These are phyloP conservation scores for Halteria grandinella DNA, from an alignment of 73 alveolate genomes.

Conservation along the genomic window DNA sequence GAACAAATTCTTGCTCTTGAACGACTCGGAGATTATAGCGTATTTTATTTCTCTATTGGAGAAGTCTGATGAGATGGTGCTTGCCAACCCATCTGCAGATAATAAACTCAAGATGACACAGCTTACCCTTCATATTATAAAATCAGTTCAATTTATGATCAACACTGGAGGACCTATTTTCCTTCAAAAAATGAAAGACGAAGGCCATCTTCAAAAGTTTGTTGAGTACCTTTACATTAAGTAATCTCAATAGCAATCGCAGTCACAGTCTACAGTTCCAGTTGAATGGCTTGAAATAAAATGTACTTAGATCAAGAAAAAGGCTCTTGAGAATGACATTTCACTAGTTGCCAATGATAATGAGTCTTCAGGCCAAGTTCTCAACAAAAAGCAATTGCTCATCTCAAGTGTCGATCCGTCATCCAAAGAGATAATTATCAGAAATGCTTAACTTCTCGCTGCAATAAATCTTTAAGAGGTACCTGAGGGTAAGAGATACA, in stretches of 20 bases:
- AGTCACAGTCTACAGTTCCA: not conserved
- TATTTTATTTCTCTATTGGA: not conserved
- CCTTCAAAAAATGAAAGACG: not conserved
- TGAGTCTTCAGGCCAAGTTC: not conserved
- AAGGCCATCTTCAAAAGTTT: not conserved
- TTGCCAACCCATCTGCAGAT: not conserved
- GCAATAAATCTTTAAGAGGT: slow-evolving; percentile 15
- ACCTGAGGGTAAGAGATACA: not conserved
- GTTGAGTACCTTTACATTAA: not conserved
- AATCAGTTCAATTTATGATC: not conserved
- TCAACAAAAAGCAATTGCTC: slow-evolving; percentile 7
- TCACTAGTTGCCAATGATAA: not conserved
- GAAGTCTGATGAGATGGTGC: too few species aligned
- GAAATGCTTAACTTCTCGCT: slow-evolving; percentile 9
- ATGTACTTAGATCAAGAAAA: not conserved
- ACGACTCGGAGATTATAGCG: slow-evolving; percentile 7
- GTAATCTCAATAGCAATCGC: not conserved
- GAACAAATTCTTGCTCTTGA: not conserved
- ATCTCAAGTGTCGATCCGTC: not conserved
- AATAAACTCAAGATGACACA: not conserved
- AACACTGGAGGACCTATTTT: not conserved
- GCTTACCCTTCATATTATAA: slow-evolving; percentile 9
- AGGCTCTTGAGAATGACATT: slow-evolving; percentile 2
- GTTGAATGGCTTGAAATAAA: slow-evolving; percentile 30
- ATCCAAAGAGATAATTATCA: slow-evolving; percentile 1